These are phyloP conservation scores for Yamadazyma membranifaciens DNA, from an alignment of 1,139 yeast species.

Conservation along the genomic window DNA sequence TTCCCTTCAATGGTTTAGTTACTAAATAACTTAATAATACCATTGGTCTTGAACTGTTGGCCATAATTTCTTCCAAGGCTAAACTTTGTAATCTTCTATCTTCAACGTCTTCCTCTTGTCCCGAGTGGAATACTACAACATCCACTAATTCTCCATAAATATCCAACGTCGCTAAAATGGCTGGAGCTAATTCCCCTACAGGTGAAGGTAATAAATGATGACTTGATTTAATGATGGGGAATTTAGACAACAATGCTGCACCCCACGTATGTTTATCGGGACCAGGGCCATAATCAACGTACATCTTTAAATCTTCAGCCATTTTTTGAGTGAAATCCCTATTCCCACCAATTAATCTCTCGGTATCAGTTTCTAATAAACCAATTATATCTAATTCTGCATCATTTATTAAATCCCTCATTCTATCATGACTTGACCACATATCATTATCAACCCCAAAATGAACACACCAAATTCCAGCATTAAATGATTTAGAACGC, in stretches of 20 bases:
- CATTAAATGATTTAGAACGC: slow-evolving; percentile 72
- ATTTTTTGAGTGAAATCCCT: slow-evolving; percentile 88
- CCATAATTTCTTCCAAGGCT: slow-evolving; percentile 79
- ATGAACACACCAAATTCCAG: slow-evolving; percentile 98
- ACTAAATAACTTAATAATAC: slow-evolving; percentile 86
- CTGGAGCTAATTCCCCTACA: slow-evolving; percentile 97
- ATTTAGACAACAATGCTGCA: slow-evolving; percentile 84
- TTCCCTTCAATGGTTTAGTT: slow-evolving; percentile 81
- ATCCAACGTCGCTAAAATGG: slow-evolving; percentile 92
- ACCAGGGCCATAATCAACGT: slow-evolving; percentile 96
- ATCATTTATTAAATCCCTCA: slow-evolving; percentile 79
- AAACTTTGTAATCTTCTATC: slow-evolving; percentile 87
- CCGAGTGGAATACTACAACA: slow-evolving; percentile 95
- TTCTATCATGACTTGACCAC: slow-evolving; percentile 96
- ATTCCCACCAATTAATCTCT: slow-evolving; percentile 91
- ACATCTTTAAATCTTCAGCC: slow-evolving; percentile 93
- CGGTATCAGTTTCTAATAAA: slow-evolving; percentile 87
- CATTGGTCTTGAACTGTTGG: slow-evolving; percentile 70
- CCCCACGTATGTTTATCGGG: slow-evolving; percentile 99
- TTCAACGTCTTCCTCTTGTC: slow-evolving; percentile 96
- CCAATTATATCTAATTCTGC: slow-evolving; percentile 91
- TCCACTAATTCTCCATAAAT: slow-evolving; percentile 86
- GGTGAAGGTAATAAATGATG: slow-evolving; percentile 94
- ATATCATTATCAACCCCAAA: slow-evolving; percentile 95
- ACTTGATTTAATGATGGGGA: slow-evolving; percentile 86